Evolutionary conservation across 768 basidiomycete genomes (phyloP).

Genomic region (Amanita phalloides): DNA sequence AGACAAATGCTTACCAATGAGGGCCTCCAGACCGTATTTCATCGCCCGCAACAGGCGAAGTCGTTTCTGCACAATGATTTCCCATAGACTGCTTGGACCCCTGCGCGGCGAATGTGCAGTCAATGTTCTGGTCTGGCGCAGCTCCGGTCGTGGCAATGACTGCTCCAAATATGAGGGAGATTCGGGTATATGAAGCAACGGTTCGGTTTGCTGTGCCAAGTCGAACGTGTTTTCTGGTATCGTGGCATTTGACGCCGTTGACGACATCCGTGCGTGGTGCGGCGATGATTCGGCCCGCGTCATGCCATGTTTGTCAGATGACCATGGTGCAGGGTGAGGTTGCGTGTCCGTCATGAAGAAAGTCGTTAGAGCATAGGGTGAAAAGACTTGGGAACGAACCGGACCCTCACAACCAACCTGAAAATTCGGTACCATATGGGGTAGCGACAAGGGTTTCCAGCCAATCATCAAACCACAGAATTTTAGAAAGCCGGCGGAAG

Average conservation of each 20-base stretch:
- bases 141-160: constrained; percentile 12
- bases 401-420: background rate
- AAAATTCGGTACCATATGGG: background rate
- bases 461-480: background rate
- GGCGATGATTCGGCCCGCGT: background rate
- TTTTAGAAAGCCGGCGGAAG: background rate
- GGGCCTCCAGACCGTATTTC: constrained; percentile 15
- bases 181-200: constrained; percentile 20
- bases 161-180: constrained; percentile 19
- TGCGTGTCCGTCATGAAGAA: background rate
- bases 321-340: background rate
- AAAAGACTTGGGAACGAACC: background rate
- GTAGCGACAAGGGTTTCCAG: background rate
- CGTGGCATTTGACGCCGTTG: constrained; percentile 15
- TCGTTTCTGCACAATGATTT: constrained; percentile 13
- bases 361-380: background rate
- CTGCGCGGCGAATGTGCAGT: constrained; percentile 8
- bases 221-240: constrained; percentile 18
- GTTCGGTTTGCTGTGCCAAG: constrained; percentile 22
- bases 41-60: constrained; percentile 13
- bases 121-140: background rate
- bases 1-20: constrained; percentile 19
- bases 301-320: background rate
- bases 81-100: constrained; percentile 16
- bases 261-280: background rate